These are phyloP conservation scores for Pestalotiopsis sp. DNA, from an alignment of 2,329 filamentous ascomycete species.

Conservation along the genomic window DNA sequence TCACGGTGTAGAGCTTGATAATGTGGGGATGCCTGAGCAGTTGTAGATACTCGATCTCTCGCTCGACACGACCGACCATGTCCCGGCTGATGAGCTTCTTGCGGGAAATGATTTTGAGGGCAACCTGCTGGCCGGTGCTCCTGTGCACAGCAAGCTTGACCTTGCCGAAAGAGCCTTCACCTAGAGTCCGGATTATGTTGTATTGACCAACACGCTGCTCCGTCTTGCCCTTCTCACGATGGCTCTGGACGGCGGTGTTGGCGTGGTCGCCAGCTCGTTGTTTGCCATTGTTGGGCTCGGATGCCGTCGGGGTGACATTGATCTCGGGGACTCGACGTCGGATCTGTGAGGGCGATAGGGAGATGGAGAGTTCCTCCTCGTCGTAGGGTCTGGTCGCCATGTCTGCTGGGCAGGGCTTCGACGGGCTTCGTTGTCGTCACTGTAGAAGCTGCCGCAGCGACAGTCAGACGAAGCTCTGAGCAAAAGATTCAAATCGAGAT, in stretches of 20 bases:
- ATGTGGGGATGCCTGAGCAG: constrained; percentile 95
- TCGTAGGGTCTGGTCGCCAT: constrained; percentile 66
- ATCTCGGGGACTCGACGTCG: constrained; percentile 50
- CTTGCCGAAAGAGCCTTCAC: constrained; percentile 97
- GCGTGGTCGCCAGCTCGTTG: constrained; percentile 24
- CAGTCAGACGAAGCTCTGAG: background rate
- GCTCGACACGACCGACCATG: constrained; percentile 96
- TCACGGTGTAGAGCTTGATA: constrained; percentile 98
- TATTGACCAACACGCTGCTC: constrained; percentile 92
- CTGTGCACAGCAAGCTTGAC: constrained; percentile 95
- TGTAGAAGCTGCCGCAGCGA: background rate
- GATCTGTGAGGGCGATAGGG: constrained; percentile 66
- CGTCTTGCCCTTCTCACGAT: constrained; percentile 57
- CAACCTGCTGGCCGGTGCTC: constrained; percentile 91
- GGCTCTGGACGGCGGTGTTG: constrained; percentile 28
- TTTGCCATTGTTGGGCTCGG: constrained; percentile 32
- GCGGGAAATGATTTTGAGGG: constrained; percentile 94
- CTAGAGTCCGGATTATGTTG: constrained; percentile 84
- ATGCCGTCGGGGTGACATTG: constrained; percentile 32
- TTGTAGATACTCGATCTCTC: constrained; percentile 98
- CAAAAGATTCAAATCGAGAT: background rate
- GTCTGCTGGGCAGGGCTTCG: constrained; percentile 19
- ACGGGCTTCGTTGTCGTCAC: constrained; percentile 2
- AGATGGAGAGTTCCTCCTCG: constrained; percentile 83
- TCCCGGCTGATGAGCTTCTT: constrained; percentile 96